Evolutionary conservation across 345 rosid species (phyloP), one percentile per base, ranked within the genome.

Genomic region (Bruguiera gymnorhiza): DNA sequence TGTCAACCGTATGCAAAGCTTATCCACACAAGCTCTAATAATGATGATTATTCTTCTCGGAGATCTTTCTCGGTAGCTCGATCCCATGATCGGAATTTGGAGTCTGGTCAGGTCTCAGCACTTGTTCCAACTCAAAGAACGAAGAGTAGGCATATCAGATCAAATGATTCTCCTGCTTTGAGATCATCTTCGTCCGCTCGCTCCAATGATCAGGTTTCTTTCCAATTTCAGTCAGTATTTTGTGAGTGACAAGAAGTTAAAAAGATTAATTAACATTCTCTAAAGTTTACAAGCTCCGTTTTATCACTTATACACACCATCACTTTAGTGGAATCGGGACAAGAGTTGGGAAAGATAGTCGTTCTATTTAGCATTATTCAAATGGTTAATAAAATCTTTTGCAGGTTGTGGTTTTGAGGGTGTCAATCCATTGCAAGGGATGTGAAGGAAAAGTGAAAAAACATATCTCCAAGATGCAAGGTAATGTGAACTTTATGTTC

Each of bases 381-480:
- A 34, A 34, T 34, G 2, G 37, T 34, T 34, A 1, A 34, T 34
- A 34, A 34, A 34, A 34, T 1, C 1, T 19, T 46, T 71, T 48
- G 63, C 78, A 90, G 96, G 92, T 94, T 60, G 98, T 94, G 71
- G 92, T 91, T 63, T 81, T 94, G 80, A 82, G 86, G 81, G 95
- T 94, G 62, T 88, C 98, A 55, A 89, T 94, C 63, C 93, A 94
- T 70, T 94, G 98, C 89, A 88, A 88, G 75, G 98, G 97, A 15
- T 94, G 98, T 75, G 98, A 94, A 86, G 93, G 90, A 74, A 94
- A 91, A 83, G 88, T 94, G 37, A 81, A 92, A 78, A 94, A 86
- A 64, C 97, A 94, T 70, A 82, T 94, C 63, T 86, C 97, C 63
- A 94, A 86, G 86, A 94, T 94, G 93, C 92, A 94, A 89, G 98